Percentiles rank a stretch among this genome's conserved stretches.
Conservation (phyloP, 164 flowering plant species). For the Akebia trifoliata region DNA sequence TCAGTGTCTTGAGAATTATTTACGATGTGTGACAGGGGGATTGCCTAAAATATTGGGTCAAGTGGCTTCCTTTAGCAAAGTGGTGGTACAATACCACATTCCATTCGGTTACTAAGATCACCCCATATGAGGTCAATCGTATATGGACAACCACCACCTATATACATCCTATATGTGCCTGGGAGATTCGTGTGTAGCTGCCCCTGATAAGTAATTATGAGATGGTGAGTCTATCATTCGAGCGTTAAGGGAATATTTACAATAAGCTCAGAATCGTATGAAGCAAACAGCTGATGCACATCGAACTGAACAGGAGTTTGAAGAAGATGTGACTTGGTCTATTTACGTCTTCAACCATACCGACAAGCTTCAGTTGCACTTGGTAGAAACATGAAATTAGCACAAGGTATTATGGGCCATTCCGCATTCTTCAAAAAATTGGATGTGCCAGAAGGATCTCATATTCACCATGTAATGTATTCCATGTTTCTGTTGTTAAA, state of each 20-base stretch:
- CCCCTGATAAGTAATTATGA: background rate
- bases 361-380: background rate
- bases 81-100: background rate
- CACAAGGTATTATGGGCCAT: too few species aligned
- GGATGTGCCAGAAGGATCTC: too few species aligned
- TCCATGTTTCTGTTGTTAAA: too few species aligned
- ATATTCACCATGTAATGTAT: too few species aligned
- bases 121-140: too few species aligned
- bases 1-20: too few species aligned
- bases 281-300: background rate
- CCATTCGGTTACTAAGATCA: background rate
- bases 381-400: too few species aligned
- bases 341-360: background rate
- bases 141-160: too few species aligned
- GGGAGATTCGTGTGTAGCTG: too few species aligned
- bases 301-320: background rate
- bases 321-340: background rate
- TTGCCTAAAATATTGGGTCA: background rate
- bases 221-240: background rate
- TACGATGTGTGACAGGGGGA: too few species aligned
- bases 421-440: too few species aligned
- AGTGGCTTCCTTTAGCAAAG: background rate
- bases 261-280: background rate
- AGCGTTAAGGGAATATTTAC: background rate
- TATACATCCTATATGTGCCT: too few species aligned